Evolutionary conservation across 352 stramenopile species (phyloP), one percentile per base, ranked within the genome.

Genomic region (Phytophthora syringae): DNA sequence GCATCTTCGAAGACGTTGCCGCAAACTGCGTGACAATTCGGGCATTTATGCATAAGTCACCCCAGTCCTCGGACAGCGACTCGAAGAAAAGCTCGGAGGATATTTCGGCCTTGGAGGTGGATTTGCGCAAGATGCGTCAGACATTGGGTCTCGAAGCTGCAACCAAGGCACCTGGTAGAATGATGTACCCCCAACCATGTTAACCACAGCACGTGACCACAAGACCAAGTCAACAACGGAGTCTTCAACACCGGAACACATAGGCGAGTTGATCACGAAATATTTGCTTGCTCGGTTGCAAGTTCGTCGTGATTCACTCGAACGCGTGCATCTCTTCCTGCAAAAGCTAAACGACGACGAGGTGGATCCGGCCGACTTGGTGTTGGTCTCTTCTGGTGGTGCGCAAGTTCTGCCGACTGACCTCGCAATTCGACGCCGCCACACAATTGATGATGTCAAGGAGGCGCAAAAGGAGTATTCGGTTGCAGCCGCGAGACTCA

Each of bases 391-490:
- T 27, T 54, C 39, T 7, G 58, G 53, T 45, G 22, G 4, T 20
- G 47, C 53, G 11, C 30, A 59, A 56, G 58, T 28, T 22, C 50
- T 88, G n/a, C 70, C 79, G 0, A 80, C 64, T 2, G 82, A 95
- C 18, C 66, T 92, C 10, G 67, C 57, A 7, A 67, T 86, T 24
- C 87, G 87, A 10, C 84, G 86, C 59, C 87, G 87, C 25, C 87
- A 94, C 57, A 93, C 87, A 21, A 86, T 88, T 52, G 87, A 94
- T 48, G 85, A 94, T 22, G 84, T 92, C 20, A 89, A 92, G 44
- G 76, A 83, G 7, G 84, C 82, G 0, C 80, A 94, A 50, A 93
- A 90, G 27, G 78, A 90, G 20, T 79, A 92, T 4, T 77, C 82
- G 0, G 73, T 88, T 20, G 84, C 86, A 34, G 74, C 84, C 0